Evolutionary conservation across 2,329 filamentous ascomycete species (phyloP).

Genomic region (Lojkania enalia): DNA sequence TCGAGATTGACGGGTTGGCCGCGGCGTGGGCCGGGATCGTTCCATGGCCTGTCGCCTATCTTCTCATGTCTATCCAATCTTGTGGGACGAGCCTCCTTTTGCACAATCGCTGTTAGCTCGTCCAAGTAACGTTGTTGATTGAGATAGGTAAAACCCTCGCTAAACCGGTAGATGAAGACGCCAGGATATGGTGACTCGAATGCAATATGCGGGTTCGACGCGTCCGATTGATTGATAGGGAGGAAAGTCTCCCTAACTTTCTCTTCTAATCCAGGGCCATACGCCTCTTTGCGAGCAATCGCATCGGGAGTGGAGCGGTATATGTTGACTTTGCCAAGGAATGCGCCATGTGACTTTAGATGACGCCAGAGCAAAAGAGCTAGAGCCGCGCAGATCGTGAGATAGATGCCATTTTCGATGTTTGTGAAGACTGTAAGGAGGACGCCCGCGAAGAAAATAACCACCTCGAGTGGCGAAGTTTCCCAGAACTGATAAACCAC

Average conservation of each 20-base stretch:
- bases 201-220: constrained; percentile 81
- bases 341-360: constrained; percentile 78
- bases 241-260: constrained; percentile 49
- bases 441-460: constrained; percentile 93
- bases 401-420: constrained; percentile 93
- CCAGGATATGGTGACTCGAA: constrained; percentile 84
- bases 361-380: constrained; percentile 82
- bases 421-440: constrained; percentile 83
- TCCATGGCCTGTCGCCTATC: constrained; percentile 70
- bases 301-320: constrained; percentile 83
- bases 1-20: constrained; percentile 53
- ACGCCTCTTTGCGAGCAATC: constrained; percentile 53
- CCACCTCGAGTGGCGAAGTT: constrained; percentile 83
- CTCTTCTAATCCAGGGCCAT: constrained; percentile 10
- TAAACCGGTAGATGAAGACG: constrained; percentile 93
- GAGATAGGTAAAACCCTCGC: constrained; percentile 94
- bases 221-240: constrained; percentile 84
- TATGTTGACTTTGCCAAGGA: constrained; percentile 76
- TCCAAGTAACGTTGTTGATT: constrained; percentile 90
- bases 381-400: constrained; percentile 75
- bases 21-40: constrained; percentile 77
- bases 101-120: constrained; percentile 55
- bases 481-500: constrained; percentile 95
- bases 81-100: constrained; percentile 71
- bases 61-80: constrained; percentile 66